A percentile compares a stretch with the other conserved stretches of the same genome.
phyloP scores from a whole-genome alignment of 176 grass and related monocot genomes.

The Zoysia pacifica region DNA sequence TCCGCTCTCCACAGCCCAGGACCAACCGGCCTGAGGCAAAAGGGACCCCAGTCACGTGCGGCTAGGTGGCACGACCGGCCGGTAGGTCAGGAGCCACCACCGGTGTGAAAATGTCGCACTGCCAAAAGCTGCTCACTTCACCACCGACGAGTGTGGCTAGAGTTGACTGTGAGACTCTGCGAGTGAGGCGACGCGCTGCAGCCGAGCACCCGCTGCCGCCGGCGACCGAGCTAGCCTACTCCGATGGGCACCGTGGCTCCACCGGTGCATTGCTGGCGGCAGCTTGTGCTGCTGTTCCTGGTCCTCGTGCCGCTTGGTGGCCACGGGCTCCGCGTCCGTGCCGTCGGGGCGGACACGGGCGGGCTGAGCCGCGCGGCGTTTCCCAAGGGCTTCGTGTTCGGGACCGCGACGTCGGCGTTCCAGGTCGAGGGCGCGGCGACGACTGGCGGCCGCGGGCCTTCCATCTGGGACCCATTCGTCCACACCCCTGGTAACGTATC shows the following conservation, averaged over 20 bases:
- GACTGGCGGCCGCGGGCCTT: constrained; percentile 51
- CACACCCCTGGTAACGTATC: constrained; percentile 50
- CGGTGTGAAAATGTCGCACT: neutral
- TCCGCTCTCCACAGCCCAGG: neutral
- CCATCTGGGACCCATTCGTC: constrained; percentile 73
- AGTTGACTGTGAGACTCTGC: neutral
- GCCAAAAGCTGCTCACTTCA: neutral
- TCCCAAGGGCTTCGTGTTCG: constrained; percentile 68
- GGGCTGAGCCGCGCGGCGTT: constrained; percentile 49
- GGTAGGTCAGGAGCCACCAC: neutral
- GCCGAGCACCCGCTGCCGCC: neutral
- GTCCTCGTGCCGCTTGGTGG: constrained; percentile 6
- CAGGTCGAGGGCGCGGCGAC: constrained; percentile 65
- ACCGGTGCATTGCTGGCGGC: neutral
- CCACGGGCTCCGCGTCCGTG: neutral
- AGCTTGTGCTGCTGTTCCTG: constrained; percentile 16
- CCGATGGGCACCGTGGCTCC: neutral
- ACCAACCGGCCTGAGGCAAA: neutral
- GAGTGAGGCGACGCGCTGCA: neutral
- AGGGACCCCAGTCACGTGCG: constrained; percentile 7
- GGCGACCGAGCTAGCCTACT: neutral
- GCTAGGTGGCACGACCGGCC: neutral
- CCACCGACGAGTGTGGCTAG: neutral
- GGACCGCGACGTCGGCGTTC: constrained; percentile 65
- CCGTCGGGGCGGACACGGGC: constrained; percentile 28